These are phyloP conservation scores for Leptographium galeiforme DNA, from an alignment of 2,329 filamentous ascomycete species.

Conservation along the genomic window DNA sequence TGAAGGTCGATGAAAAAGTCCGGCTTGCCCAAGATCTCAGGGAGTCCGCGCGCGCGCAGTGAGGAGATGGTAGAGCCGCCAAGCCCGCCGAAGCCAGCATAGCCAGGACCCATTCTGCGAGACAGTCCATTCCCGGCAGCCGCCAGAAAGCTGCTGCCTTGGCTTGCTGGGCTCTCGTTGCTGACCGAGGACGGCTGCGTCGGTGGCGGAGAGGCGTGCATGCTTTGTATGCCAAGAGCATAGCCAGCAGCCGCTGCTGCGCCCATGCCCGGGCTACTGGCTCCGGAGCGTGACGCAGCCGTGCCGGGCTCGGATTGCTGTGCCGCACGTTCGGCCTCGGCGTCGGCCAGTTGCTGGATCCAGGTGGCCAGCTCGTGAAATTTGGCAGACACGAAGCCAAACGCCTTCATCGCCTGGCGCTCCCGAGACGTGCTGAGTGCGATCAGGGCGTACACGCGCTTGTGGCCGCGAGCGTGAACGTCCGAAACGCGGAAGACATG, in stretches of 20 bases:
- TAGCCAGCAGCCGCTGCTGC: conserved; percentile 21
- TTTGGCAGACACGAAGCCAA: conserved; percentile 45
- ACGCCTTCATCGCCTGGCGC: conserved; percentile 51
- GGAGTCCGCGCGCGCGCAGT: conserved; percentile 45
- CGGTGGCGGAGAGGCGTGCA: conserved; percentile 10
- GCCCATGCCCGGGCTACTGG: conserved; percentile 13
- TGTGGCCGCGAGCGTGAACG: conserved; percentile 52
- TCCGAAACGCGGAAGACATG: conserved; percentile 60
- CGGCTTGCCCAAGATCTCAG: conserved; percentile 51
- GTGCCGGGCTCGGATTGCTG: conserved; percentile 26
- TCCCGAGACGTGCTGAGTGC: conserved; percentile 53
- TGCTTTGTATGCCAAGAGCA: conserved; percentile 15
- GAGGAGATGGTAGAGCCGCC: conserved; percentile 39
- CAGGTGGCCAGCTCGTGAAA: conserved; percentile 52
- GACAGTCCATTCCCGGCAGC: conserved; percentile 40
- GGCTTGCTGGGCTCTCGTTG: conserved; percentile 20
- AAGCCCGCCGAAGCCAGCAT: conserved; percentile 38
- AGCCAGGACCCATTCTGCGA: conserved; percentile 41
- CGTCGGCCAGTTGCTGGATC: conserved; percentile 52
- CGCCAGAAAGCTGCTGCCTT: conserved; percentile 41
- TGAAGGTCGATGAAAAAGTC: conserved; percentile 59
- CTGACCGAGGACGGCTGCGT: conserved; percentile 15
- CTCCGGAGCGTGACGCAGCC: conserved; percentile 22
- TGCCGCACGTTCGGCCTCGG: conserved; percentile 39
- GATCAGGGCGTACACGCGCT: conserved; percentile 55